A percentile compares a stretch with the other conserved stretches of the same genome.
Conservation (phyloP, 192 early-diverging fungal species). For the Helicostylum pulchrum region DNA sequence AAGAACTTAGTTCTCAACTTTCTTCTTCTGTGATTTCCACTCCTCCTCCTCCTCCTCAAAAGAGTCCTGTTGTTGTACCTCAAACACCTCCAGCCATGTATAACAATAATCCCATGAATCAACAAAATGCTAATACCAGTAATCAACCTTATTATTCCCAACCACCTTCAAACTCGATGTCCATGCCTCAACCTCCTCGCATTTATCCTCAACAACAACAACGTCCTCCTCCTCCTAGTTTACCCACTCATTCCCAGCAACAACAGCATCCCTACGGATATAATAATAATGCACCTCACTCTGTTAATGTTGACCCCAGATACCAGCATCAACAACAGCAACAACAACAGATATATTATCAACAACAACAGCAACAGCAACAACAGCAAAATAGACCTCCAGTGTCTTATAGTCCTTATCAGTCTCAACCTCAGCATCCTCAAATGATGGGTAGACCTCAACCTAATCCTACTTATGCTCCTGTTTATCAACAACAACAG, state of each 20-base stretch:
- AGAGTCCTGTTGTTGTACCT: slow-evolving; percentile 9
- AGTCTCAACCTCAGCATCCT: slow-evolving; percentile 13
- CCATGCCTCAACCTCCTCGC: slow-evolving; percentile 16
- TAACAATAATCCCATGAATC: not conserved
- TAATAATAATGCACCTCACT: not conserved
- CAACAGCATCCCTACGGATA: slow-evolving; percentile 6
- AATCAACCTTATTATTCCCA: not conserved
- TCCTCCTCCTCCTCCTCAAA: not conserved
- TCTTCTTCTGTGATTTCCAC: not conserved
- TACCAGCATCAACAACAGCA: slow-evolving; percentile 17
- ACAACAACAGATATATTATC: slow-evolving; percentile 9
- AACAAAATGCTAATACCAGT: not conserved
- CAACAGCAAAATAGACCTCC: slow-evolving; percentile 7
- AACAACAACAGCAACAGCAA: slow-evolving; percentile 5
- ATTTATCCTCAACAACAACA: slow-evolving; percentile 11
- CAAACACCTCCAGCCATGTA: slow-evolving; percentile 24
- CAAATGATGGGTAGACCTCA: slow-evolving; percentile 2
- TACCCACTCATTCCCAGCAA: slow-evolving; percentile 7
- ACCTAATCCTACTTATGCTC: not conserved
- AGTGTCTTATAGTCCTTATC: slow-evolving; percentile 6
- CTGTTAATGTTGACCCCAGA: not conserved
- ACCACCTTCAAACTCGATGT: not conserved
- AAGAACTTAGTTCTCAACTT: slow-evolving; percentile 16
- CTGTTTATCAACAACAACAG: slow-evolving; percentile 3
- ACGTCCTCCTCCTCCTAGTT: slow-evolving; percentile 13